These are phyloP conservation scores for Pseudogymnoascus sp. DNA, from an alignment of 2,329 filamentous ascomycete genomes.

Conservation along the genomic window DNA sequence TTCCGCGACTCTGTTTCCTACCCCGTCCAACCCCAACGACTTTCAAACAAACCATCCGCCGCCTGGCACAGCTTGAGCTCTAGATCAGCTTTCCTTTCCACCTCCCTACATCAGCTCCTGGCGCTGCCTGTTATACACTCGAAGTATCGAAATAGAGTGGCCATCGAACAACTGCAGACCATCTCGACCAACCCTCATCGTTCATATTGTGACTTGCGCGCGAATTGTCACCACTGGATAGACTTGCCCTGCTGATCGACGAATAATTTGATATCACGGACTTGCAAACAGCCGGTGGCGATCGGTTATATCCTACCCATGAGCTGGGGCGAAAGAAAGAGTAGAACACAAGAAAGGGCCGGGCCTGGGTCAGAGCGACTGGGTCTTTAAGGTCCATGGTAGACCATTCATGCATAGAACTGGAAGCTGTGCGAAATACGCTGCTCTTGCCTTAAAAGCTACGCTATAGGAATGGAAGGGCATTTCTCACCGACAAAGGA, in stretches of 20 bases:
- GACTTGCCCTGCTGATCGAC: neutral
- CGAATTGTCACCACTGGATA: neutral
- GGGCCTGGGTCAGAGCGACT: slow-evolving; percentile 3
- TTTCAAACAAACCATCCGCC: neutral
- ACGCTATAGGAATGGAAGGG: slow-evolving; percentile 45
- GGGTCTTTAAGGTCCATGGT: slow-evolving; percentile 3
- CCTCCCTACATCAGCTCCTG: neutral
- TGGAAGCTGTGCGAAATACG: neutral
- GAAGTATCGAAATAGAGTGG: neutral
- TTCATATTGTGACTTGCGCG: neutral
- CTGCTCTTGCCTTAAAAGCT: neutral
- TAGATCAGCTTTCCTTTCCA: neutral
- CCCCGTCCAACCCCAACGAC: neutral
- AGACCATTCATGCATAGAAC: slow-evolving; percentile 4
- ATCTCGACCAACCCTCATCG: neutral
- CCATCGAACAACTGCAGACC: neutral
- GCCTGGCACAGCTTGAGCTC: neutral
- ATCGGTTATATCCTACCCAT: neutral
- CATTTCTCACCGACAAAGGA: slow-evolving; percentile 52
- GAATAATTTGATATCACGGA: neutral
- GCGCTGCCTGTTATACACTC: neutral
- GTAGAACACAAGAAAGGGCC: neutral
- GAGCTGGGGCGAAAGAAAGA: neutral
- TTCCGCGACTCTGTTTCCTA: neutral
- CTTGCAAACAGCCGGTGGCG: neutral